Evolutionary conservation across 352 stramenopile genomes (phyloP).

Genomic region (Phytophthora cactorum): DNA sequence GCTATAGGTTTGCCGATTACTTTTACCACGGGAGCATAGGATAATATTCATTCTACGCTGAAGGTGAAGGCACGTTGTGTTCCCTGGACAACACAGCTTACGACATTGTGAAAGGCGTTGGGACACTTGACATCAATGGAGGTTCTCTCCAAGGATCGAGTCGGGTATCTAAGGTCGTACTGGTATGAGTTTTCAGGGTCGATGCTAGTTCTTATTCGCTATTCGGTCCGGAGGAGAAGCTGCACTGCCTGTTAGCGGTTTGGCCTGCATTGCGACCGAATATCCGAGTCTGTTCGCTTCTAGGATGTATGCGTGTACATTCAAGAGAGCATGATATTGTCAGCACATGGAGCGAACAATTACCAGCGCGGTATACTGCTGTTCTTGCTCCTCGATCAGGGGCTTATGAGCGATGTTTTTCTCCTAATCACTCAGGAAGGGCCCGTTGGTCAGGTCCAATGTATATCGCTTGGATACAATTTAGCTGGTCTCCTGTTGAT

Average conservation of each 20-base stretch:
- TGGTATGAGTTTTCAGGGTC: slow-evolving; percentile 17
- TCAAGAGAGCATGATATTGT: slow-evolving; percentile 20
- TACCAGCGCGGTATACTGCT: slow-evolving; percentile 16
- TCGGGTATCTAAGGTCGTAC: slow-evolving; percentile 9
- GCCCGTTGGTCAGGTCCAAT: slow-evolving; percentile 13
- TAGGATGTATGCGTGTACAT: slow-evolving; percentile 19
- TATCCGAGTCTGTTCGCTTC: not conserved
- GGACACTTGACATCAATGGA: slow-evolving; percentile 24
- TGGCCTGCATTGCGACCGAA: not conserved
- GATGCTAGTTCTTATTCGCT: slow-evolving; percentile 2
- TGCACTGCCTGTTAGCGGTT: not conserved
- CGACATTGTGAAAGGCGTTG: slow-evolving; percentile 15
- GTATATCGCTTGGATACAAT: slow-evolving; percentile 33
- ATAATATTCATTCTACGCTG: slow-evolving; percentile 16
- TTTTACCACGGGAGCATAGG: slow-evolving; percentile 15
- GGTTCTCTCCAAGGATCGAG: slow-evolving; percentile 3
- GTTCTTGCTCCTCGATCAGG: slow-evolving; percentile 22
- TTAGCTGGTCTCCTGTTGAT: slow-evolving; percentile 25
- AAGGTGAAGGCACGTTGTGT: slow-evolving; percentile 26
- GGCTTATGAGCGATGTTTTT: slow-evolving; percentile 34
- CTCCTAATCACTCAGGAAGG: slow-evolving; percentile 32
- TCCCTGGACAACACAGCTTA: slow-evolving; percentile 12
- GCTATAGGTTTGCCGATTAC: slow-evolving; percentile 6
- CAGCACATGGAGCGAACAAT: slow-evolving; percentile 19
- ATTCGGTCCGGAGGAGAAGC: not conserved